These are phyloP conservation scores for Kokia cookei DNA, from an alignment of 441 rosid genomes.

Conservation along the genomic window DNA sequence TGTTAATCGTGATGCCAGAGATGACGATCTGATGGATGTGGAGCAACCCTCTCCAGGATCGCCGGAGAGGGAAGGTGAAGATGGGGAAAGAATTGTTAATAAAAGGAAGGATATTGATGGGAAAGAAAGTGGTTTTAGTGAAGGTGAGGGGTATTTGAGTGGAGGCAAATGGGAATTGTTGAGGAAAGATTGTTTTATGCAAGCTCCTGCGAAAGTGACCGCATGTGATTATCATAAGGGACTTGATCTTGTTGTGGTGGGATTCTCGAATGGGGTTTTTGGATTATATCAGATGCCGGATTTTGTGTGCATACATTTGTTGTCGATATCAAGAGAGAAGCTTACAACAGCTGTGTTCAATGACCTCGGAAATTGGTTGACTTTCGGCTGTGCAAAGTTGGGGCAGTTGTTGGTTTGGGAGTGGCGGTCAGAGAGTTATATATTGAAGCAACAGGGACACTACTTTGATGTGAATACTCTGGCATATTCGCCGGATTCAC, in stretches of 20 bases:
- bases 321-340: conserved; percentile 86
- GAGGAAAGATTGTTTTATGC: conserved; percentile 84
- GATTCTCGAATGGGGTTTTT: conserved; percentile 84
- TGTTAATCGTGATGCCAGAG: conserved; percentile 9
- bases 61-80: conserved; percentile 48
- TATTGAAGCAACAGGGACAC: conserved; percentile 97
- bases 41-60: conserved; percentile 64
- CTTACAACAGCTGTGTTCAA: conserved; percentile 83
- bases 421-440: conserved; percentile 92
- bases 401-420: conserved; percentile 98
- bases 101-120: conserved; percentile 64
- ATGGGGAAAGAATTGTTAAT: conserved; percentile 19
- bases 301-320: conserved; percentile 80
- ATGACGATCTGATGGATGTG: too few relatives aligned
- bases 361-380: conserved; percentile 92
- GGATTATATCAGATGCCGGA: conserved; percentile 98
- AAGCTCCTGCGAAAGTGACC: conserved; percentile 60
- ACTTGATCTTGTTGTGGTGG: conserved; percentile 81
- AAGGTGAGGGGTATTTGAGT: conserved; percentile 46
- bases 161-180: conserved; percentile 64
- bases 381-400: conserved; percentile 87
- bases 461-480: conserved; percentile 89
- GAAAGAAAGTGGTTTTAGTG: conserved; percentile 26
- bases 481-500: conserved; percentile 92
- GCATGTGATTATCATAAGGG: conserved; percentile 82